A percentile compares a stretch with the other conserved stretches of the same genome.
phyloP scores from a whole-genome alignment of 768 basidiomycete species.

The Kwoniella dejecticola region DNA sequence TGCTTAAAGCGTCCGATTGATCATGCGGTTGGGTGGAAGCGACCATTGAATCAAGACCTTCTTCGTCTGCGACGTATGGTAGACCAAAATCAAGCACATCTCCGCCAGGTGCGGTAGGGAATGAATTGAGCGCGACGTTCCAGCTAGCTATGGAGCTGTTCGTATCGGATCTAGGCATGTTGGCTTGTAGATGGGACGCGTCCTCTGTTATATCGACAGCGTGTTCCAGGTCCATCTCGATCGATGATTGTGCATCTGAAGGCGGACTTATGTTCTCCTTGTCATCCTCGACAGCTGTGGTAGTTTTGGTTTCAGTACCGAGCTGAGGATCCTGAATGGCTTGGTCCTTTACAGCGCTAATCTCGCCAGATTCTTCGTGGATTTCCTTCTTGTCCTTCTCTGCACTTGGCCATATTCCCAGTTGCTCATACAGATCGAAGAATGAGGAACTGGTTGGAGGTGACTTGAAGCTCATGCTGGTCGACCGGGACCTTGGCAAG shows the following conservation, averaged over 20 bases:
- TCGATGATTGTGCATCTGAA: background rate
- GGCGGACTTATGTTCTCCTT: background rate
- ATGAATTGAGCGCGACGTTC: constrained; percentile 42
- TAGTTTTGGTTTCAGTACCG: background rate
- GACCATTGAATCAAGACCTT: background rate
- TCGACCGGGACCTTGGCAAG: constrained; percentile 44
- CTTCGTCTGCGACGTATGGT: constrained; percentile 19
- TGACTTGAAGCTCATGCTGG: constrained; percentile 47
- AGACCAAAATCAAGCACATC: constrained; percentile 26
- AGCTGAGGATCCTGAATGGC: no score
- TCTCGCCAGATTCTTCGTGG: background rate
- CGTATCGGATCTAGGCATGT: constrained; percentile 1
- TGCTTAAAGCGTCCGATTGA: constrained; percentile 18
- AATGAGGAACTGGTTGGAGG: constrained; percentile 50
- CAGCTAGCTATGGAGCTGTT: constrained; percentile 37
- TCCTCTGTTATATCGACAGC: background rate
- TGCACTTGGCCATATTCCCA: constrained; percentile 50
- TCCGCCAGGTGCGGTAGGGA: constrained; percentile 30
- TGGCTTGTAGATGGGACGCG: background rate
- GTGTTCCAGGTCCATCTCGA: background rate
- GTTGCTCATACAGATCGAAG: constrained; percentile 52
- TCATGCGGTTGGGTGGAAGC: background rate
- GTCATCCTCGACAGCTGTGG: constrained; percentile 1
- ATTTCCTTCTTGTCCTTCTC: constrained; percentile 8
- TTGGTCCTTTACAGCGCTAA: no score